phyloP scores from a whole-genome alignment of 768 basidiomycete species.

The Rhodotorula kratochvilovae region DNA sequence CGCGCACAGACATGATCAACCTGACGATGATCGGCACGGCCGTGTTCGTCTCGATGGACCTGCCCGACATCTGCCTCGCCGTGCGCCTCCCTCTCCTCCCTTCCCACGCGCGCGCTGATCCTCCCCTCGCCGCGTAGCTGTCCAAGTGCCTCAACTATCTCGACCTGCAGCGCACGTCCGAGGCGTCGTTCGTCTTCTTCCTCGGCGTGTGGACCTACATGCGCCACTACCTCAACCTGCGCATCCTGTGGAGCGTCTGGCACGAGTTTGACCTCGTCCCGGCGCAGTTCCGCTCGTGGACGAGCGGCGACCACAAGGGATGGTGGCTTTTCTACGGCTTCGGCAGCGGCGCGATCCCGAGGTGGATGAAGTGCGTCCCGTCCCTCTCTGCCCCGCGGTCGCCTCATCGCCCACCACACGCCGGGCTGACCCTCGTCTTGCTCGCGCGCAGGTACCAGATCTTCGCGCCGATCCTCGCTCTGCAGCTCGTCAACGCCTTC shows the following conservation, averaged over 20 bases:
- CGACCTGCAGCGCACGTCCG: slow-evolving; percentile 61
- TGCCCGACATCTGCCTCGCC: slow-evolving; percentile 82
- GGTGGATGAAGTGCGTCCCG: slow-evolving; percentile 52
- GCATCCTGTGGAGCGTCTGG: slow-evolving; percentile 84
- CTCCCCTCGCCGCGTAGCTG: slow-evolving; percentile 52
- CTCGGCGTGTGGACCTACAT: slow-evolving; percentile 63
- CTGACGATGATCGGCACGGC: slow-evolving; percentile 83
- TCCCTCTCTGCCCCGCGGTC: not conserved
- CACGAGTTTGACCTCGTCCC: slow-evolving; percentile 68
- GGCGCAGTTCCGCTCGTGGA: slow-evolving; percentile 52
- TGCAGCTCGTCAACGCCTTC: slow-evolving; percentile 83
- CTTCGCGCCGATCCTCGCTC: slow-evolving; percentile 64
- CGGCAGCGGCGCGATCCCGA: slow-evolving; percentile 64
- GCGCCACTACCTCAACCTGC: slow-evolving; percentile 83
- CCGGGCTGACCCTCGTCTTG: not conserved
- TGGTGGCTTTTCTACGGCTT: slow-evolving; percentile 58
- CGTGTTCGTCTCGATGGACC: slow-evolving; percentile 93
- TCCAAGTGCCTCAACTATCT: slow-evolving; percentile 88
- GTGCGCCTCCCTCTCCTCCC: slow-evolving; percentile 50
- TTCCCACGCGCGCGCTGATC: not conserved
- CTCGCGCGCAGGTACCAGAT: slow-evolving; percentile 60
- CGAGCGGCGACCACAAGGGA: not conserved
- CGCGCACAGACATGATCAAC: slow-evolving; percentile 56
- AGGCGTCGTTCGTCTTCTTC: slow-evolving; percentile 48
- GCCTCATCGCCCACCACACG: not conserved